phyloP scores from a whole-genome alignment of 2,329 filamentous ascomycete species.

The Colletotrichum sojae region DNA sequence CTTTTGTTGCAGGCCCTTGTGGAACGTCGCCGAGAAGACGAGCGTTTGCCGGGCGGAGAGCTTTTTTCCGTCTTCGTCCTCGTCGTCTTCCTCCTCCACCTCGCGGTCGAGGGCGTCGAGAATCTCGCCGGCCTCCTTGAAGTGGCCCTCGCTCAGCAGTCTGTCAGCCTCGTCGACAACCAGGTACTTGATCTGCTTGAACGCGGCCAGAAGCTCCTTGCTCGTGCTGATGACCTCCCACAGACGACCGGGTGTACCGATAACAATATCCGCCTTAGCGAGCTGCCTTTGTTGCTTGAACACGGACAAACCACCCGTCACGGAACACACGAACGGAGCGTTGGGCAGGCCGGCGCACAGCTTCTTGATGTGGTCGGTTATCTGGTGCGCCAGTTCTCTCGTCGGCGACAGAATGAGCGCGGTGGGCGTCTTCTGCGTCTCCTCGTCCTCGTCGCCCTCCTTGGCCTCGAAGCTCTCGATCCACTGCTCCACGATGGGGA shows the following conservation, averaged over 20 bases:
- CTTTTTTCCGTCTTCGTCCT: conserved; percentile 62
- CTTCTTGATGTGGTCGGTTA: conserved; percentile 84
- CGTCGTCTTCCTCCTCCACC: conserved; percentile 72
- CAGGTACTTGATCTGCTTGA: conserved; percentile 83
- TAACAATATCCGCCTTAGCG: conserved; percentile 88
- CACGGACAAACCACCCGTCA: conserved; percentile 94
- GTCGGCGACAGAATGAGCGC: conserved; percentile 92
- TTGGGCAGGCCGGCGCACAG: conserved; percentile 75
- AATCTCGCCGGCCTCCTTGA: conserved; percentile 94
- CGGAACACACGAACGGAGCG: conserved; percentile 82
- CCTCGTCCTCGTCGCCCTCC: conserved; percentile 47
- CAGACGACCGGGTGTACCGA: conserved; percentile 90
- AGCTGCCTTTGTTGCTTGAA: conserved; percentile 93
- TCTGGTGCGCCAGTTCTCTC: conserved; percentile 92
- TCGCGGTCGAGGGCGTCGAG: conserved; percentile 82
- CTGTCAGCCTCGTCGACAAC: conserved; percentile 96
- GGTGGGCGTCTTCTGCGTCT: conserved; percentile 65
- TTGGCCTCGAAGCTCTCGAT: conserved; percentile 60
- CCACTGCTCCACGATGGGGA: conserved; percentile 91
- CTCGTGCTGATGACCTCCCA: conserved; percentile 94
- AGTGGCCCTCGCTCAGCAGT: conserved; percentile 91
- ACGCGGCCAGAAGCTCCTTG: conserved; percentile 75
- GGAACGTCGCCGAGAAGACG: conserved; percentile 97
- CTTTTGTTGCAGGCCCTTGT: conserved; percentile 92
- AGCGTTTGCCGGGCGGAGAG: conserved; percentile 81